Conservation (phyloP, 495 filamentous ascomycete species). For the Friedmanniomyces simplex region DNA sequence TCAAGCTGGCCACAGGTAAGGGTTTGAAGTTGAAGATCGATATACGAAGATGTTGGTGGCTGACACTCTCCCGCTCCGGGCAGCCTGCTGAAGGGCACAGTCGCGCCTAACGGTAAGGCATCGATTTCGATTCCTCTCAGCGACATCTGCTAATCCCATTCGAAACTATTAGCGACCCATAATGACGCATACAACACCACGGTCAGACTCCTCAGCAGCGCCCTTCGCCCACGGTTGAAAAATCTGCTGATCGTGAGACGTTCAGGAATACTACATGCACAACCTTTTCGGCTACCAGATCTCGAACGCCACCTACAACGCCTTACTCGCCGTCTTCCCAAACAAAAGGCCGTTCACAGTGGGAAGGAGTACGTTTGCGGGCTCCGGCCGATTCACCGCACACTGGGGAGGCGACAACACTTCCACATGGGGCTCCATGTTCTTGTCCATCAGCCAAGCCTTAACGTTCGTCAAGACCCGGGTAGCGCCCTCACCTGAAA, state of each 20-base stretch:
- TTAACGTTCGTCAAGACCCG: slow-evolving; percentile 44
- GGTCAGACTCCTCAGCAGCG: background rate
- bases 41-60: background rate
- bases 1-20: background rate
- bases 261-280: slow-evolving; percentile 1
- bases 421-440: slow-evolving; percentile 21
- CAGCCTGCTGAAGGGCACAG: slow-evolving; percentile 4
- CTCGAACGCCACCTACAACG: slow-evolving; percentile 18
- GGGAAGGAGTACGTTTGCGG: slow-evolving; percentile 13
- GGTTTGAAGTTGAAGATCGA: background rate
- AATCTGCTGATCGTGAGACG: background rate
- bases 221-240: background rate
- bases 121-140: too few relatives aligned
- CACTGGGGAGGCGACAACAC: slow-evolving; percentile 86
- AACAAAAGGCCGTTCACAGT: slow-evolving; percentile 15
- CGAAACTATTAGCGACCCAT: slow-evolving; percentile 17
- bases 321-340: slow-evolving; percentile 11
- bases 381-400: slow-evolving; percentile 8
- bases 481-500: too few relatives aligned
- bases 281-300: slow-evolving; percentile 16
- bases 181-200: slow-evolving; percentile 17
- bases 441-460: slow-evolving; percentile 47
- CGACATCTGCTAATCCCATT: too few relatives aligned
- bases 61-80: background rate
- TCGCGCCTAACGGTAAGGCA: slow-evolving; percentile 14